Evolutionary conservation across 2,329 filamentous ascomycete species (phyloP), one percentile per base, ranked within the genome.

Genomic region (Exserohilum rostratum): DNA sequence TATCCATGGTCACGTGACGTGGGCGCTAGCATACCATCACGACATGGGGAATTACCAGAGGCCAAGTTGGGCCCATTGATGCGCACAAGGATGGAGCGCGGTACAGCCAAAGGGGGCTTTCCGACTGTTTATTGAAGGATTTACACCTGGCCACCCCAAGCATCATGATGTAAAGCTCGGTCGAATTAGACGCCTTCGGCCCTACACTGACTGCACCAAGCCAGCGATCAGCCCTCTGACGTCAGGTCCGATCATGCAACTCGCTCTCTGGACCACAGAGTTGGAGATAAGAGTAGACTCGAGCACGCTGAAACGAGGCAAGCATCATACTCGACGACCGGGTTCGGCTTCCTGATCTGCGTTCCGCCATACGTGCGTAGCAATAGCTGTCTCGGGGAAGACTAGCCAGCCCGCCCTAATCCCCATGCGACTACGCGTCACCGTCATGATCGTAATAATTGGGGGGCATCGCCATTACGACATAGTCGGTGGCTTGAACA

Each of bases 181-280:
- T 50, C 27, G 11, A 31, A 44, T 39, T 20, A 15, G 30, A 25
- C 20, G 42, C n/a, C 39, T 45, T 54, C 51, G 51, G 51, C 51
- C 51, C 51, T 54, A 44, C 27, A 54, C 44, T 54, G 51, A 27
- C 33, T 33, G 43, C 33, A 54, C 51, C 13, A 54, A 47, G 25
- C 27, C 33, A 25, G 17, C 34, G 38, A 48, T 40, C 33, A 42
- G 51, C 46, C 25, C 33, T 45, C 46, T 54, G 51, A 50, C 51
- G 51, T 54, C 46, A 54, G 25, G 18, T 11, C 34, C 46, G 27
- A 44, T 9, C 25, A 13, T 17, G 42, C 42, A 33, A 39, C 42
- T 44, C 46, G 46, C 48, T 35, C 22, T 17, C 18, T 38, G 30
- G 20, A 12, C 34, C 35, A 39, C 46, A 17, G 33, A n/a, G 18